Percentiles rank a stretch among this genome's conserved stretches.
Evolutionary conservation across 495 filamentous ascomycete species (phyloP).

Genomic region (Saxophila tyrrhenica): DNA sequence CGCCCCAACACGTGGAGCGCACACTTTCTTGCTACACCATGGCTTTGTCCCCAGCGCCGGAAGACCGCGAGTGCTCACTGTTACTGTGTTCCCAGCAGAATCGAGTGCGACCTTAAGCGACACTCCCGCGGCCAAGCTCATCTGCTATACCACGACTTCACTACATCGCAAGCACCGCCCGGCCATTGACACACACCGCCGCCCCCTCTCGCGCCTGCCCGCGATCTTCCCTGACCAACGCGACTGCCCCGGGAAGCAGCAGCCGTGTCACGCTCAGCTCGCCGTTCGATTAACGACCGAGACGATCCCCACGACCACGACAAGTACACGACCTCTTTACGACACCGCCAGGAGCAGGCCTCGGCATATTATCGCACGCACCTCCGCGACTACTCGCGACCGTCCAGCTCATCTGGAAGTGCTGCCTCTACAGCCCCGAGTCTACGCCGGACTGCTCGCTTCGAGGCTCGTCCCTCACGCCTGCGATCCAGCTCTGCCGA

Average conservation of each 20-base stretch:
- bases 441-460: slow-evolving; percentile 39
- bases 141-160: background rate
- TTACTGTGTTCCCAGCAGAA: too few relatives aligned
- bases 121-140: background rate
- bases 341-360: slow-evolving; percentile 47
- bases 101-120: background rate
- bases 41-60: too few relatives aligned
- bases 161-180: background rate
- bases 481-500: slow-evolving; percentile 22
- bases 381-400: slow-evolving; percentile 30
- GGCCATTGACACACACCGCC: background rate
- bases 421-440: slow-evolving; percentile 22
- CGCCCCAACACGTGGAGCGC: too few relatives aligned
- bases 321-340: slow-evolving; percentile 40
- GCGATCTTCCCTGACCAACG: background rate
- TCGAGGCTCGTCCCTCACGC: slow-evolving; percentile 31
- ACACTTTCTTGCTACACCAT: too few relatives aligned
- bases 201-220: background rate
- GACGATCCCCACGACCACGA: slow-evolving; percentile 54
- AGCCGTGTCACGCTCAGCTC: slow-evolving; percentile 21
- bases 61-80: too few relatives aligned
- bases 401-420: slow-evolving; percentile 42
- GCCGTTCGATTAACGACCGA: slow-evolving; percentile 18
- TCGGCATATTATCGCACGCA: slow-evolving; percentile 20
- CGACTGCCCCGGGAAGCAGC: slow-evolving; percentile 11